Evolutionary conservation across 768 basidiomycete species (phyloP).

Genomic region (Fomitopsis serialis): DNA sequence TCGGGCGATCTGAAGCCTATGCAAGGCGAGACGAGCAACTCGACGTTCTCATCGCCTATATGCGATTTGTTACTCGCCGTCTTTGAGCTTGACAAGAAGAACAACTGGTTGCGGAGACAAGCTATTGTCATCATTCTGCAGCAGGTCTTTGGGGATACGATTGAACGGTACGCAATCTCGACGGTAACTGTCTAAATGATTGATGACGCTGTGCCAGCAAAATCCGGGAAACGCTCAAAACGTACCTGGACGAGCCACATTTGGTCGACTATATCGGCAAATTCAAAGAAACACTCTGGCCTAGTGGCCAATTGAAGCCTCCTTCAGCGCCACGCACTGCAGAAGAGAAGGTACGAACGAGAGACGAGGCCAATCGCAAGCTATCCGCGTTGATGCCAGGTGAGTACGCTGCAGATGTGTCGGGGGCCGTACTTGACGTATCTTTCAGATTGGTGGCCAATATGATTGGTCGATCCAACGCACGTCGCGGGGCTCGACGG

Average conservation of each 20-base stretch:
- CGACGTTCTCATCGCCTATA: conserved; percentile 88
- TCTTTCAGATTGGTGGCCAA: conserved; percentile 84
- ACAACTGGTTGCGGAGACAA: conserved; percentile 93
- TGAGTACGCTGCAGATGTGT: conserved; percentile 24
- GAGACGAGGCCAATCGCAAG: conserved; percentile 86
- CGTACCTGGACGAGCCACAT: conserved; percentile 61
- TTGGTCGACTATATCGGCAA: conserved; percentile 59
- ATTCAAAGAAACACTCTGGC: conserved; percentile 80
- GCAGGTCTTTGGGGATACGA: conserved; percentile 91
- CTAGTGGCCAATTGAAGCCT: conserved; percentile 69
- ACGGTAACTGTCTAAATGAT: too few species aligned
- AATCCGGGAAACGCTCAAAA: conserved; percentile 73
- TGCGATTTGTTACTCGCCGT: conserved; percentile 90
- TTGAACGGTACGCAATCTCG: conserved; percentile 85
- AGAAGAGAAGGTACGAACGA: conserved; percentile 75
- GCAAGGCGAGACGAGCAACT: conserved; percentile 84
- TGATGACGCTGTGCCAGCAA: conserved; percentile 58
- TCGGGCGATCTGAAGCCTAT: conserved; percentile 75
- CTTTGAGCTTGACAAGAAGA: conserved; percentile 93
- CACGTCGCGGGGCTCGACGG: conserved; percentile 84
- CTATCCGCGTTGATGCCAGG: conserved; percentile 90
- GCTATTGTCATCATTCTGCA: conserved; percentile 96
- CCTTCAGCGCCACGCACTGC: conserved; percentile 60
- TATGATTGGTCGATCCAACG: conserved; percentile 97
- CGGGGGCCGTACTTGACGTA: neutral